Evolutionary conservation across 2,329 filamentous ascomycete genomes (phyloP), one percentile per base, ranked within the genome.

Genomic region (Phyllosticta citrichinensis): DNA sequence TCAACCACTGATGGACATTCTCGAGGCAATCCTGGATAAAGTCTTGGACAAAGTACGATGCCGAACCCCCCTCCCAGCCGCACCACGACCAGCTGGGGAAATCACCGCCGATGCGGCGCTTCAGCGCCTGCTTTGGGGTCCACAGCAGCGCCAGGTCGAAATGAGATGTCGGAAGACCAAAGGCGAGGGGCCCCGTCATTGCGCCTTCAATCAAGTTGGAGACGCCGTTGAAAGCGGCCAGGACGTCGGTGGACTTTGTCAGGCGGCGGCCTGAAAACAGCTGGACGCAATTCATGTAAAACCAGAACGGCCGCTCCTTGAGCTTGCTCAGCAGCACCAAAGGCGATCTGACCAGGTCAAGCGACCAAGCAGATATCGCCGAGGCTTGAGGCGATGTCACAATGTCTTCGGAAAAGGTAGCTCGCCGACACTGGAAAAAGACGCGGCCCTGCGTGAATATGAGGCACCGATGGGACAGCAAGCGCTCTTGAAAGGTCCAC

Each of bases 401-500:
- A 12, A 72, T 66, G 56, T 72, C 68, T 54, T 72, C 68, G 2
- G 69, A 68, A 64, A 67, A 67, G n/a, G 59, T 60, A 6, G 59
- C 55, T 0, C 17, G 51, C 1, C 58, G 60, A 47, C 73, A 74
- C 56, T 73, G 68, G 30, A 71, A 74, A 61, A 70, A 72, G 1
- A 73, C 64, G 10, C 67, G 63, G 0, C 65, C 66, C 5, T 69
- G 64, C 2, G 70, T 70, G 47, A 76, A 76, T 11, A 75, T 68
- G 0, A 76, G 66, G 52, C 71, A 71, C 8, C 74, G 65, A 5
- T 66, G 59, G 0, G 74, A 74, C 1, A 75, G 68, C 25, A 76
- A 65, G 30, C 70, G 64, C 63, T 76, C 73, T 64, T 76, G 74
- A 58, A 74, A 75, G 1, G 74, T 76, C 74, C 74, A 76, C 0